A percentile compares a stretch with the other conserved stretches of the same genome.
Evolutionary conservation across 495 filamentous ascomycete genomes (phyloP).

Genomic region (Penicillium longicatenatum): DNA sequence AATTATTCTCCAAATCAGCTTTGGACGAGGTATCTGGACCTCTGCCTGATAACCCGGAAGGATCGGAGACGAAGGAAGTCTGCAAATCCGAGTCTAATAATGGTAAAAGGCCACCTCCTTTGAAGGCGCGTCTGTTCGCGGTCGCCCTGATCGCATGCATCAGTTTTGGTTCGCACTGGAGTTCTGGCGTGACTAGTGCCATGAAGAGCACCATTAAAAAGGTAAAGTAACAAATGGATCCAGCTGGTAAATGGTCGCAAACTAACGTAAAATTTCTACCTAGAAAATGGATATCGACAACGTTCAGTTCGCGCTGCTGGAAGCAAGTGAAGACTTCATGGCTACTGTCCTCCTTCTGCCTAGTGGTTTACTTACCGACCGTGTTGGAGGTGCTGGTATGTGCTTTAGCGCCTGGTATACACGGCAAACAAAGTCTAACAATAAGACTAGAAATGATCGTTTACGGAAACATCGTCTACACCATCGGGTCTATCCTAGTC

Average conservation of each 20-base stretch:
- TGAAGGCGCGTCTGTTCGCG: conserved; percentile 35
- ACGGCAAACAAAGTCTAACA: neutral
- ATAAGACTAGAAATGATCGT: conserved; percentile 41
- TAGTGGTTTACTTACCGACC: conserved; percentile 46
- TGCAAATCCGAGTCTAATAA: conserved; percentile 7
- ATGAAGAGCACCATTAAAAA: conserved; percentile 52
- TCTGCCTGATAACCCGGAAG: neutral
- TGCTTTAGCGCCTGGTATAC: neutral
- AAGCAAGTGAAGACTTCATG: conserved; percentile 52
- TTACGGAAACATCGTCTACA: conserved; percentile 47
- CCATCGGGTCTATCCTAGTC: conserved; percentile 48
- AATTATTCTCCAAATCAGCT: conserved; percentile 14
- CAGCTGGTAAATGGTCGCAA: neutral
- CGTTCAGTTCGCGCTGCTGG: conserved; percentile 44
- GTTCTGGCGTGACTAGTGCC: conserved; percentile 42
- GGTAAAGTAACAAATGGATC: conserved; percentile 19
- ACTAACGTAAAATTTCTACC: neutral
- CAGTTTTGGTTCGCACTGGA: conserved; percentile 47
- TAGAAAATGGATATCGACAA: conserved; percentile 45
- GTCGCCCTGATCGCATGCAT: conserved; percentile 45
- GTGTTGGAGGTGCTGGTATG: conserved; percentile 46
- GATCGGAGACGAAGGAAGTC: neutral
- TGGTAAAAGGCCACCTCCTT: conserved; percentile 33
- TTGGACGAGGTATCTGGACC: conserved; percentile 14
- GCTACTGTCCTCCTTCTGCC: conserved; percentile 43